Base-by-base conservation (phyloP, 352 stramenopile genomes). In the Globisporangium ultimum region DNA sequence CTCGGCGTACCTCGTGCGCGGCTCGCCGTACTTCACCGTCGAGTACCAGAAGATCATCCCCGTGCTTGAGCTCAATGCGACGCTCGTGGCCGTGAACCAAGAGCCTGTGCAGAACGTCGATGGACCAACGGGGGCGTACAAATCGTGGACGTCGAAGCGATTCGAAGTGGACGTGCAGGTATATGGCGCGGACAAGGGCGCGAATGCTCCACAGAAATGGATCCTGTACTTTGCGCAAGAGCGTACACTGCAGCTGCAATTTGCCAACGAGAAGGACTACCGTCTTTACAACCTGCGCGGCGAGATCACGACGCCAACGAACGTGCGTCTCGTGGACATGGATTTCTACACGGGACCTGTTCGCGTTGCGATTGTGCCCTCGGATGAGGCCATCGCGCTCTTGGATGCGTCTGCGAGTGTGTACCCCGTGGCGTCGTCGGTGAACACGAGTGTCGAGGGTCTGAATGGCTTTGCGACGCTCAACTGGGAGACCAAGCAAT, bases 1-100 rank as follows among this genome's bases (percentile, higher is more conserved):
- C 43, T 51, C 57, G 7, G 61, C 61, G 15, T 38, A 61, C 18
- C 63, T 96, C 32, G 72, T 88, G 50, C 77, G 85, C 8, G 85
- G 84, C 17, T 78, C 83, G 14, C 83, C 87, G 13, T 96, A 93
- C 71, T 53, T 94, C 10, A 93, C 87, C 13, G 77, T 94, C 38
- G 77, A 92, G 65, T 96, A 94, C 67, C 58, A 78, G 40, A 62
- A 76, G 20, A 36, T 90, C 14, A 66, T 89, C 8, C 87, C 87
- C 0, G 72, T 93, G 48, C 47, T 95, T 21, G 79, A 91, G 61
- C 66, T 89, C 32, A 90, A 91, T 48, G 79, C 69, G 32, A 81
- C 71, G 7, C 65, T 94, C 21, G 58, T 78, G 43, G 53, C 67
- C 2, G 67, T 93, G 48, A 92, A 94, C 56, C 63, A 60, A 13